A percentile compares a stretch with the other conserved stretches of the same genome.
phyloP scores from a whole-genome alignment of 2,329 filamentous ascomycete species.

The Penicillium sp. region DNA sequence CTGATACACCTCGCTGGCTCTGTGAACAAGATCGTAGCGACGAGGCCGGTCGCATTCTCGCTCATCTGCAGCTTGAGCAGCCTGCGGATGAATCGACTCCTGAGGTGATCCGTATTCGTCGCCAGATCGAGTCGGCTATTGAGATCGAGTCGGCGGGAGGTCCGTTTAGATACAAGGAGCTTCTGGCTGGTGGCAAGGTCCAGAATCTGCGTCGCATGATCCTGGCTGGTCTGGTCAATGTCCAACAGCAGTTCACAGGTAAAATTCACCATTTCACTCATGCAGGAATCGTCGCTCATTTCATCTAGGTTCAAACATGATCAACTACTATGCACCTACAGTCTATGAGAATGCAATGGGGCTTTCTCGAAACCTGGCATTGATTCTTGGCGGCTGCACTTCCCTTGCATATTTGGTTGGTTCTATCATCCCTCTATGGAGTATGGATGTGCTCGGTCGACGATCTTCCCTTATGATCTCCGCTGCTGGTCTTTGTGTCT shows the following conservation, averaged over 20 bases:
- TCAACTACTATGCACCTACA: slow-evolving; percentile 44
- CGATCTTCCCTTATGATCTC: slow-evolving; percentile 44
- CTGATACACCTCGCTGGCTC: slow-evolving; percentile 42
- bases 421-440: slow-evolving; percentile 42
- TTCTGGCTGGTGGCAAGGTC: slow-evolving; percentile 31
- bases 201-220: slow-evolving; percentile 37
- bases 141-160: slow-evolving; percentile 39
- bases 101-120: slow-evolving; percentile 17
- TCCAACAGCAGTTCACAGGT: slow-evolving; percentile 41
- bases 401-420: slow-evolving; percentile 44
- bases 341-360: slow-evolving; percentile 43
- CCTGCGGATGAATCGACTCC: slow-evolving; percentile 16
- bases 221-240: slow-evolving; percentile 35
- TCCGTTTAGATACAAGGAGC: slow-evolving; percentile 39
- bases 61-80: slow-evolving; percentile 25
- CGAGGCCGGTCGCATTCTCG: slow-evolving; percentile 31
- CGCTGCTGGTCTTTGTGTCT: slow-evolving; percentile 45
- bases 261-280: neutral
- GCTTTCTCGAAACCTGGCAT: slow-evolving; percentile 49
- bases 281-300: neutral
- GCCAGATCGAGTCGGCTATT: slow-evolving; percentile 33
- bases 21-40: slow-evolving; percentile 32
- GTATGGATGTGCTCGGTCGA: slow-evolving; percentile 46
- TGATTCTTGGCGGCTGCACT: slow-evolving; percentile 54
- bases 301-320: slow-evolving; percentile 32